These are phyloP conservation scores for Lithocarpus polystachyus DNA, from an alignment of 306 rosid genomes.

Conservation along the genomic window DNA sequence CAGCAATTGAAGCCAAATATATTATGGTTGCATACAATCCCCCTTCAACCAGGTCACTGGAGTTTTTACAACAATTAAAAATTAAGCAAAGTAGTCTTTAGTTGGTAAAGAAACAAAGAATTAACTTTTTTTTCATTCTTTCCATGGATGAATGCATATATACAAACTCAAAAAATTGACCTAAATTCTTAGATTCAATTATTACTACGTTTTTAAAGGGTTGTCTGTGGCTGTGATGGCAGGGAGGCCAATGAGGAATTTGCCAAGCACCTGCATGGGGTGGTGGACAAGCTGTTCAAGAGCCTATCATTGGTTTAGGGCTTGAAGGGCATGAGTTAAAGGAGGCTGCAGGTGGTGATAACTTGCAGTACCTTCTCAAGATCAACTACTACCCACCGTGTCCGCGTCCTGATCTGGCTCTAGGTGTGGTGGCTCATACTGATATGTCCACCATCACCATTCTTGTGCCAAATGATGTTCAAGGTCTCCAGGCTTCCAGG, in stretches of 20 bases:
- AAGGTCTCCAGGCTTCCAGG: constrained; percentile 70
- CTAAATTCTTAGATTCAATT: no score
- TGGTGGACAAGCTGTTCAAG: constrained; percentile 52
- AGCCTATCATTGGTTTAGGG: constrained; percentile 55
- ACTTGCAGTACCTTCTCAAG: constrained; percentile 54
- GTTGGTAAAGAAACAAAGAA: no score
- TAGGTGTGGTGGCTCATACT: constrained; percentile 75
- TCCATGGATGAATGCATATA: no score
- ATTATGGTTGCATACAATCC: no score
- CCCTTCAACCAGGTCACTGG: no score
- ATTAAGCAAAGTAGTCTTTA: no score
- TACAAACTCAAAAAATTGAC: no score
- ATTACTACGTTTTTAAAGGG: background rate
- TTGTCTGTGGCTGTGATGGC: background rate
- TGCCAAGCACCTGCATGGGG: constrained; percentile 35
- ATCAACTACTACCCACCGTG: constrained; percentile 93
- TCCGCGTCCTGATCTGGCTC: constrained; percentile 72
- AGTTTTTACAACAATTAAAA: no score
- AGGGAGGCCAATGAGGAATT: constrained; percentile 70
- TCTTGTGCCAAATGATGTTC: constrained; percentile 73
- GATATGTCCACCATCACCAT: constrained; percentile 68
- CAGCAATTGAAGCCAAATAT: no score
- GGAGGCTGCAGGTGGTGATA: constrained; percentile 53
- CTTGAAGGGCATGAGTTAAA: constrained; percentile 57
- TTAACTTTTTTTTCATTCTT: no score